Percentiles rank a stretch among this genome's conserved stretches.
These are phyloP conservation scores for Nannochloropsis gaditana DNA, from an alignment of 108 stramenopile species.

Conservation along the genomic window DNA sequence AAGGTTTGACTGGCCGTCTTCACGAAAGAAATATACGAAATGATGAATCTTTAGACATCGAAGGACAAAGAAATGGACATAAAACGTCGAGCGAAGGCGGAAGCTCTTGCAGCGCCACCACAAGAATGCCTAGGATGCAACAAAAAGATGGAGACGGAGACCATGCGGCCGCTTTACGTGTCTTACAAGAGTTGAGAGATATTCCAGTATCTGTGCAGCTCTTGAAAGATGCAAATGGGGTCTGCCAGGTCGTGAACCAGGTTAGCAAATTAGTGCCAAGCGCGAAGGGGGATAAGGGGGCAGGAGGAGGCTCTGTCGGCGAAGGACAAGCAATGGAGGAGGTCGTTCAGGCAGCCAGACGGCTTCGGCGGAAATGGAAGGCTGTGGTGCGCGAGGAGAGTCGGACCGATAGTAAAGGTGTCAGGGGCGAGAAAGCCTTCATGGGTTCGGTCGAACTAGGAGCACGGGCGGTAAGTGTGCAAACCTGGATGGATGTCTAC, in stretches of 20 bases:
- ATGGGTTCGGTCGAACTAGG: not conserved
- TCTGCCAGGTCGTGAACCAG: not conserved
- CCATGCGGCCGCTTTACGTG: not conserved
- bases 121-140: not conserved
- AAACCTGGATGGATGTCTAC: not conserved
- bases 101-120: not conserved
- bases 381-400: not conserved
- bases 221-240: not conserved
- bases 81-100: not conserved
- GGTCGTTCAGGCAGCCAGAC: not conserved
- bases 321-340: not conserved
- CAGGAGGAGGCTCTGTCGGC: not conserved
- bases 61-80: too few species aligned
- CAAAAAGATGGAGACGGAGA: not conserved
- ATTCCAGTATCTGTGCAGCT: not conserved
- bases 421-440: not conserved
- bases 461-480: not conserved
- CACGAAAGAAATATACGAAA: too few species aligned
- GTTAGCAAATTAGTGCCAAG: not conserved
- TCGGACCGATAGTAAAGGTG: not conserved
- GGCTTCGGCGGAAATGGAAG: slow-evolving; percentile 16
- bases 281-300: too few species aligned
- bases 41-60: too few species aligned
- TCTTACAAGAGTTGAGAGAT: not conserved
- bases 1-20: not conserved